Evolutionary conservation across 2,329 filamentous ascomycete genomes (phyloP), one percentile per base, ranked within the genome.

Genomic region (Arthrobotrys conoides): DNA sequence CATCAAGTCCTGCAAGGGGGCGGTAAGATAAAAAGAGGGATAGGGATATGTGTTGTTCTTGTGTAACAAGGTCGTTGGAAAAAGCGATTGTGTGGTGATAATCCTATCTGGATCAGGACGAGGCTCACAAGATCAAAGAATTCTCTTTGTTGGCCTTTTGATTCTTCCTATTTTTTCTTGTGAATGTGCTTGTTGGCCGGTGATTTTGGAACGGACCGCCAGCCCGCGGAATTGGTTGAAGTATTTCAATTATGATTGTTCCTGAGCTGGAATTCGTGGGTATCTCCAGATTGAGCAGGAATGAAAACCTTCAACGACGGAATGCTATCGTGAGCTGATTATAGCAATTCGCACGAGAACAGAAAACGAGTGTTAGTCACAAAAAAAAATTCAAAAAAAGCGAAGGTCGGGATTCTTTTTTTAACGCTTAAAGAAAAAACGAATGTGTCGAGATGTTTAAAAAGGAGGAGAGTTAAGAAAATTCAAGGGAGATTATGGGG

Each of bases 281-380:
- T 71, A 76, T 49, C 59, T 65, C 65, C 18, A 49, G 38, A 65
- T 76, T 76, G 72, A 70, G 72, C 66, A 63, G 49, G 61, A 71
- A 77, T 68, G 59, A 22, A 49, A 55, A 22, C 33, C 38, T 53
- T 53, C 51, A 38, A 5, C 10, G 14, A 33, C 53, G 46, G 48
- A 61, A 59, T 75, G 53, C 53, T 53, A 68, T 68, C 59, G 49
- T 71, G 75, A 78, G 75, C 75, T 61, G 73, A 18, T 77, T 71
- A 41, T 41, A 30, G n/a, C 64, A 46, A 46, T 46, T 65, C 38
- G 38, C 46, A 63, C 0, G 24, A 48, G 41, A 30, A 30, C 3
- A 68, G 68, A 68, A 64, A 68, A 64, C 27, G 64, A 64, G 36
- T 55, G 69, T 63, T 18, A 63, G 27, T 24, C 12, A n/a, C 14